Percentiles rank a stretch among this genome's conserved stretches.
Evolutionary conservation across 2,329 filamentous ascomycete genomes (phyloP).

Genomic region (Penicillium griseofulvum): DNA sequence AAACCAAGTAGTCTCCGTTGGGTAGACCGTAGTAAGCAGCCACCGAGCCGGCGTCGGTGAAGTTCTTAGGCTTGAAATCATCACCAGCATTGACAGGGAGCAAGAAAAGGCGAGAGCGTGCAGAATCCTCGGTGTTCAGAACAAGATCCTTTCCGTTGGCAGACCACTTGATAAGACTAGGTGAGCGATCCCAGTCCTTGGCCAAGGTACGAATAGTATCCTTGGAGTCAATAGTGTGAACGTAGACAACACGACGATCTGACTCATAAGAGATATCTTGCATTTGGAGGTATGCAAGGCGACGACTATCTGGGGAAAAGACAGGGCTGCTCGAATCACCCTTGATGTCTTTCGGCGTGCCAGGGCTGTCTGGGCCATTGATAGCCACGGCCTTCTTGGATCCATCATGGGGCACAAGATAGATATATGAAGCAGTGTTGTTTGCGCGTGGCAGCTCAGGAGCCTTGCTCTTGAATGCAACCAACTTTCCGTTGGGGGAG

Average conservation of each 20-base stretch:
- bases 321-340: conserved; percentile 62
- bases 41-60: conserved; percentile 37
- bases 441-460: conserved; percentile 48
- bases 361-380: conserved; percentile 40
- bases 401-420: conserved; percentile 64
- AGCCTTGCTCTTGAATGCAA: conserved; percentile 45
- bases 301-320: conserved; percentile 71
- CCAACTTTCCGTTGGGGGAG: conserved; percentile 41
- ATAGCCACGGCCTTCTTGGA: conserved; percentile 53
- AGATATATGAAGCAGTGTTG: conserved; percentile 79
- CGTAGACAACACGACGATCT: conserved; percentile 60
- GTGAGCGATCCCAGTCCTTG: conserved; percentile 53
- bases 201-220: conserved; percentile 40
- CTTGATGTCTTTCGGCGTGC: conserved; percentile 52
- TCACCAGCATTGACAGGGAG: conserved; percentile 34
- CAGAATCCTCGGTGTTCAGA: conserved; percentile 70
- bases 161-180: conserved; percentile 51
- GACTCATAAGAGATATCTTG: conserved; percentile 72
- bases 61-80: conserved; percentile 35
- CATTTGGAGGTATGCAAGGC: conserved; percentile 78
- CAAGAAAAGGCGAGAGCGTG: conserved; percentile 47
- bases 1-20: conserved; percentile 33
- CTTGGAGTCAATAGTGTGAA: conserved; percentile 36
- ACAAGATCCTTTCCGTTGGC: conserved; percentile 61
- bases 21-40: conserved; percentile 31